Conservation (phyloP, 805 yeast genomes). For the Jamesozyma piceae region DNA sequence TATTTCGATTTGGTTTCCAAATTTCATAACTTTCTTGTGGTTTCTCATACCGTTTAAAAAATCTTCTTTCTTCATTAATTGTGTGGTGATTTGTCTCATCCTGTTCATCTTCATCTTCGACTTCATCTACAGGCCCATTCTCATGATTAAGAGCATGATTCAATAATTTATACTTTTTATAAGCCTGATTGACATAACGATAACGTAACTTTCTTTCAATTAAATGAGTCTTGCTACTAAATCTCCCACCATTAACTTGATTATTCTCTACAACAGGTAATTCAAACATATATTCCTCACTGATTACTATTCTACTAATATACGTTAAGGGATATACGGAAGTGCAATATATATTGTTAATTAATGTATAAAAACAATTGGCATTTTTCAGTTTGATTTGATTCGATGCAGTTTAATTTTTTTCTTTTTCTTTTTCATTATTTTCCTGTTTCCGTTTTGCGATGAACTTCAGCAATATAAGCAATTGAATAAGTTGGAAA, state of each 20-base stretch:
- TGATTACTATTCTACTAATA: not conserved
- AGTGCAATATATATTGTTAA: no score
- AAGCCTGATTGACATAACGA: constrained; percentile 19
- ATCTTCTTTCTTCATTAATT: constrained; percentile 19
- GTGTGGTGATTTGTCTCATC: not conserved
- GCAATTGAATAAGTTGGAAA: not conserved
- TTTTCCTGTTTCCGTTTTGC: not conserved
- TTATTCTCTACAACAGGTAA: constrained; percentile 10
- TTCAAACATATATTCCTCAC: constrained; percentile 14
- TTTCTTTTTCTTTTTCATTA: not conserved
- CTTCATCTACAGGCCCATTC: constrained; percentile 8
- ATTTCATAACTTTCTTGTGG: constrained; percentile 27
- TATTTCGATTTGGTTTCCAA: constrained; percentile 15
- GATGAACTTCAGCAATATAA: not conserved
- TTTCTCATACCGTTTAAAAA: constrained; percentile 21
- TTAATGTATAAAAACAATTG: no score
- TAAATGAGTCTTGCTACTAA: constrained; percentile 11
- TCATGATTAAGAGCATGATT: not conserved
- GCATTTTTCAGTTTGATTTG: not conserved
- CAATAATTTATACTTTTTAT: constrained; percentile 11
- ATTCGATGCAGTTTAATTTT: not conserved
- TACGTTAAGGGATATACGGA: no score
- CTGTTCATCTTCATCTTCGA: constrained; percentile 9
- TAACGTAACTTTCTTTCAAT: constrained; percentile 22
- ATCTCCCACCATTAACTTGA: not conserved